These are phyloP conservation scores for Aureobasidium leucospermi DNA, from an alignment of 2,329 filamentous ascomycete genomes.

Conservation along the genomic window DNA sequence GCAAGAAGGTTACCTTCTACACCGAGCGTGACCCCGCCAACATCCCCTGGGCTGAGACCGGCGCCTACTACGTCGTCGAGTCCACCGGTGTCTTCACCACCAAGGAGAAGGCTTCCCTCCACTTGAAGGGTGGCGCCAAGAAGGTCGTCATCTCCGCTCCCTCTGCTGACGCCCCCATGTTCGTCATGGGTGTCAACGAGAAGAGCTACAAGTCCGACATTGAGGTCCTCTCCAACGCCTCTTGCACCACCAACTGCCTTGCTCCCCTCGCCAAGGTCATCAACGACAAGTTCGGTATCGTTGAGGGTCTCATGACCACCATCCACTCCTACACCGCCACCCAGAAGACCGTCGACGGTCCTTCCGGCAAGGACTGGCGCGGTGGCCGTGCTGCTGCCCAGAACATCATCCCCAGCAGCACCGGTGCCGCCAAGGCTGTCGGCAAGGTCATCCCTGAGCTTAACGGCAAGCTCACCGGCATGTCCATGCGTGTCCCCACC, in stretches of 20 bases:
- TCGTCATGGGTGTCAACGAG: conserved; percentile 99
- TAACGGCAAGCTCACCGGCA: conserved; percentile 99
- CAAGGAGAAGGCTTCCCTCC: conserved; percentile 86
- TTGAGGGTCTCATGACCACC: conserved; percentile 99
- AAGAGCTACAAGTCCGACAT: conserved; percentile 84
- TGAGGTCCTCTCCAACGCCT: conserved; percentile 96
- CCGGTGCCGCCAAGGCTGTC: conserved; percentile 98
- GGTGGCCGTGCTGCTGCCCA: conserved; percentile 97
- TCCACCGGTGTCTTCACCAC: conserved; percentile 99
- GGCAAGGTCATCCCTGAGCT: conserved; percentile 98
- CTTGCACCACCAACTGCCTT: conserved; percentile 99
- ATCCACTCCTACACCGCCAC: conserved; percentile 99
- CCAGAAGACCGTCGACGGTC: conserved; percentile 98
- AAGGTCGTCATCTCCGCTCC: conserved; percentile 82
- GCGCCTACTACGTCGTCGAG: conserved; percentile 92
- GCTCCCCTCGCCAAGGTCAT: conserved; percentile 98
- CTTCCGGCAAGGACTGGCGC: conserved; percentile 98
- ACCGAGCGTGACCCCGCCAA: conserved; percentile 77
- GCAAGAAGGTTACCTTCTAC: conserved; percentile 94
- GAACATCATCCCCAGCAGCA: conserved; percentile 99
- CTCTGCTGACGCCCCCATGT: conserved; percentile 97
- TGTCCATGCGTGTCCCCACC: conserved; percentile 98
- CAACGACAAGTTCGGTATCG: conserved; percentile 94
- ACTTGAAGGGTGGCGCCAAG: conserved; percentile 96
- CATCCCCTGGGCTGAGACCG: conserved; percentile 86